A percentile compares a stretch with the other conserved stretches of the same genome.
Conservation (phyloP, 2,329 filamentous ascomycete species). For the Aspergillus caelatus region DNA sequence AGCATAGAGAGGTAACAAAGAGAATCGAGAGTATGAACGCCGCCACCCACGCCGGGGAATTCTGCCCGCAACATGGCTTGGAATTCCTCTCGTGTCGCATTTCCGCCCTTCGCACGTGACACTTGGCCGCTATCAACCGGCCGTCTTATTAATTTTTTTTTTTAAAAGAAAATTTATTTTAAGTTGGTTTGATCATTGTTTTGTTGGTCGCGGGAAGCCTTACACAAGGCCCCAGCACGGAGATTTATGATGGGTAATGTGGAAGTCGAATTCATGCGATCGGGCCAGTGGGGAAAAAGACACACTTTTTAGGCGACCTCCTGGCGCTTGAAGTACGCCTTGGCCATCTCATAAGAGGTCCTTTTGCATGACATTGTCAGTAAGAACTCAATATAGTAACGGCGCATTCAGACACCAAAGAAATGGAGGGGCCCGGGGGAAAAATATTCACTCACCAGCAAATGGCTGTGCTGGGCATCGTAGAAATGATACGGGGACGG, state of each 20-base stretch:
- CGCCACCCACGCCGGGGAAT: neutral
- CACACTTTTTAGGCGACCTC: slow-evolving; percentile 24
- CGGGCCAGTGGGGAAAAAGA: slow-evolving; percentile 9
- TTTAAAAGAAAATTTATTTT: neutral
- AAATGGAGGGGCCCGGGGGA: neutral
- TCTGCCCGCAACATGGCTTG: neutral
- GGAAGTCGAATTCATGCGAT: slow-evolving; percentile 19
- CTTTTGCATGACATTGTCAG: slow-evolving; percentile 35
- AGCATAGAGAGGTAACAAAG: neutral
- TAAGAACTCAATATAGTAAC: neutral
- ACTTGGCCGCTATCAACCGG: neutral
- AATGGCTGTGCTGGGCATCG: slow-evolving; percentile 99
- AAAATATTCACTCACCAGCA: slow-evolving; percentile 73
- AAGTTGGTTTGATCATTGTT: slow-evolving; percentile 1
- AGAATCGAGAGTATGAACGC: neutral
- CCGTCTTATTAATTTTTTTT: neutral
- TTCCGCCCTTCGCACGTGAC: slow-evolving; percentile 6
- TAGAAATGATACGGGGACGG: slow-evolving; percentile 87
- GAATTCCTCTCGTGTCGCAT: neutral
- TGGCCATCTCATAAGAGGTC: slow-evolving; percentile 69
- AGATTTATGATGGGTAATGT: slow-evolving; percentile 6
- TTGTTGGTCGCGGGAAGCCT: neutral
- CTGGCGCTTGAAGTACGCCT: slow-evolving; percentile 64
- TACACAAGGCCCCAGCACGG: slow-evolving; percentile 1
- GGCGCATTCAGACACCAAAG: too few species aligned